Evolutionary conservation across 2,329 filamentous ascomycete genomes (phyloP).

Genomic region (Celoporthe dispersa): DNA sequence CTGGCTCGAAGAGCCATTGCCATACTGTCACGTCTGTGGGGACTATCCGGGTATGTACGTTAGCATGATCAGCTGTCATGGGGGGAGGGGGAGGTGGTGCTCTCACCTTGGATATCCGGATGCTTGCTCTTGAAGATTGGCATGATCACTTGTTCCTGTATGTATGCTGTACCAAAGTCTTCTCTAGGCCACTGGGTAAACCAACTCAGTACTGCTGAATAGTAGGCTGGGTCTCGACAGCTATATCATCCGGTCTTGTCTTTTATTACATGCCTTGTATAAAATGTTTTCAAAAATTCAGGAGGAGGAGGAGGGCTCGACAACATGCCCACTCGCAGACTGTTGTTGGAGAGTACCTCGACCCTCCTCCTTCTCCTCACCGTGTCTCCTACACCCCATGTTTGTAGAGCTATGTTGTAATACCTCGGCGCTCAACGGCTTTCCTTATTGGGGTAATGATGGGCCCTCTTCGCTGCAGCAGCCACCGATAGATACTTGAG

Average conservation of each 20-base stretch:
- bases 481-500: no score
- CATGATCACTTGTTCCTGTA: neutral
- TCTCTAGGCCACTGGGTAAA: no score
- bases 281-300: neutral
- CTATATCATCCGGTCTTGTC: neutral
- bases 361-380: neutral
- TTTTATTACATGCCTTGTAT: neutral
- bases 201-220: no score
- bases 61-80: neutral
- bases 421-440: neutral
- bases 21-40: constrained; percentile 25
- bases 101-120: constrained; percentile 9
- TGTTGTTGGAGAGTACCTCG: neutral
- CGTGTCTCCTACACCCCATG: neutral
- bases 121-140: constrained; percentile 22
- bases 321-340: neutral
- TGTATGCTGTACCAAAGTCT: no score
- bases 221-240: no score
- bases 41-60: constrained; percentile 5
- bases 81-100: neutral
- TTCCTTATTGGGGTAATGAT: neutral
- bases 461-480: neutral
- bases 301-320: neutral
- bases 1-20: constrained; percentile 24
- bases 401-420: neutral